Base-by-base conservation (phyloP, 2,329 filamentous ascomycete species). In the Ophiocordyceps camponoti-leonardi region DNA sequence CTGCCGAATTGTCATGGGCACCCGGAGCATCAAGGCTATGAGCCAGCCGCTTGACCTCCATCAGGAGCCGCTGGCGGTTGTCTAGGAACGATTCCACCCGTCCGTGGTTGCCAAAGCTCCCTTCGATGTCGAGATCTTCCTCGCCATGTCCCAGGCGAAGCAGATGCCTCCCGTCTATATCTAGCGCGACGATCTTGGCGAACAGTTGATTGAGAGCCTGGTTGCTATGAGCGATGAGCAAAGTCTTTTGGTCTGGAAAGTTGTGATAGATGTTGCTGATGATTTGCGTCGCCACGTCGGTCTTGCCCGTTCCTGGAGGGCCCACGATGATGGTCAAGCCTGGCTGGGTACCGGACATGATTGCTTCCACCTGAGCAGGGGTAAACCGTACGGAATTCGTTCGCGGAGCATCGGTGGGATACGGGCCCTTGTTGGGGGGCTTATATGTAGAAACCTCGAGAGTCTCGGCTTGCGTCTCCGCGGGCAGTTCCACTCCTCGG, bases 201-300 rank as follows among this genome's bases (percentile, higher is more conserved):
- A 98, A 98, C 1, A 98, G 72, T 60, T 98, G 92, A 57, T 98
- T 98, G 11, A 98, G 69, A 2, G 92, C 93, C 61, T 98, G 93
- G 58, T 98, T 98, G 63, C 90, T 96, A 61, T 98, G 92, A 5
- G 92, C 92, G 51, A 98, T 79, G 39, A 98, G 76, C 18, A 98
- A 68, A 0, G 92, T 98, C 54, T 86, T 83, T 61, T 98, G 87
- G 51, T 81, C 72, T 8, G 92, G 88, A 59, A 95, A 98, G 64
- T 96, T 94, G 68, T 96, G 90, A 59, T 98, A 98, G 54, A 98
- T 83, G 61, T 96, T 95, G 67, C 86, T 95, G 65, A 98, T 98
- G 59, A 96, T 93, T 62, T 98, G 92, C 5, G 90, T 95, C 43
- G 87, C 88, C 45, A 98, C 92, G 63, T 98, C 92, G n/a, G 92